Conservation (phyloP, 805 yeast species). For the Candida easanensis region DNA sequence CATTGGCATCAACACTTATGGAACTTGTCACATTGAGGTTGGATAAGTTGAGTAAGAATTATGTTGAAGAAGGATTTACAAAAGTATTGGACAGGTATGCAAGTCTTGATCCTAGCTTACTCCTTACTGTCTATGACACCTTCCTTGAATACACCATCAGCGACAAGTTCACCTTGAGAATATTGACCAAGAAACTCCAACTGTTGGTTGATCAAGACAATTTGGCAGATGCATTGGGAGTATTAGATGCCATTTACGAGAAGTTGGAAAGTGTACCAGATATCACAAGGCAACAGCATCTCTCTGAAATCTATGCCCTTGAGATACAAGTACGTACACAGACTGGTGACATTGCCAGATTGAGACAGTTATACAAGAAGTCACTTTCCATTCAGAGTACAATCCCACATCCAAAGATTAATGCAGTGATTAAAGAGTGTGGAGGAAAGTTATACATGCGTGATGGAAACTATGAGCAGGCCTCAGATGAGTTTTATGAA, state of each 20-base stretch:
- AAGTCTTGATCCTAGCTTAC: conserved; percentile 10
- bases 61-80: conserved; percentile 35
- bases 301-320: conserved; percentile 64
- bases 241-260: conserved; percentile 37
- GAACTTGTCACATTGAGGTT: conserved; percentile 6
- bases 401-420: conserved; percentile 70
- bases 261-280: conserved; percentile 40
- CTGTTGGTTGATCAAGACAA: conserved; percentile 30
- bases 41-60: conserved; percentile 24
- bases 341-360: conserved; percentile 33
- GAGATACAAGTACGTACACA: conserved; percentile 55
- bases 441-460: conserved; percentile 69
- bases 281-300: conserved; percentile 42
- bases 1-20: too few species aligned
- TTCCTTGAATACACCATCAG: conserved; percentile 28
- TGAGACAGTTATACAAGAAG: conserved; percentile 48
- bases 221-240: conserved; percentile 32
- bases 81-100: conserved; percentile 36
- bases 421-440: conserved; percentile 74
- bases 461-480: conserved; percentile 54
- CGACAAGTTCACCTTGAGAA: conserved; percentile 46
- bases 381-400: conserved; percentile 52
- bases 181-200: conserved; percentile 44
- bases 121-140: conserved; percentile 31
- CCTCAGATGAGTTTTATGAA: conserved; percentile 52